Conservation (phyloP, 2,329 filamentous ascomycete genomes). For the Aspergillus pseudotamarii region DNA sequence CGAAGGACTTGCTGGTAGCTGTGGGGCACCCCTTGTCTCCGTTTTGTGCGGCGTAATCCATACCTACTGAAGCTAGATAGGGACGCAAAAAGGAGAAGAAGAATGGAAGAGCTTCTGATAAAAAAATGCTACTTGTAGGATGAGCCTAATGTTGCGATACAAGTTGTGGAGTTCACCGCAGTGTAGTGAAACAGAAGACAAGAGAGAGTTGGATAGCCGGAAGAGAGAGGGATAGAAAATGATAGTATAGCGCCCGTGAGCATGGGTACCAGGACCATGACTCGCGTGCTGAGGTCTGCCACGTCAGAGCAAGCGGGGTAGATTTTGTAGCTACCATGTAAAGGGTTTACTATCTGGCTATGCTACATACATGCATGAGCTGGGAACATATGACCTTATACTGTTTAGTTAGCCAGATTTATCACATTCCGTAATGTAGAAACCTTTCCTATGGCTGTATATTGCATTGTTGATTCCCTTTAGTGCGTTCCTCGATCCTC, state of each 20-base stretch:
- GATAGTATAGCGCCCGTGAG: not conserved
- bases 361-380: not conserved
- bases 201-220: not conserved
- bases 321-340: not conserved
- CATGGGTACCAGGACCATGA: not conserved
- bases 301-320: not conserved
- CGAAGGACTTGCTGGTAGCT: not conserved
- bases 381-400: not conserved
- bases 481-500: no score
- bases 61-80: not conserved
- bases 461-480: no score
- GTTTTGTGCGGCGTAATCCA: not conserved
- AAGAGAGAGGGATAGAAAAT: not conserved
- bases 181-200: not conserved
- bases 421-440: no score
- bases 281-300: not conserved
- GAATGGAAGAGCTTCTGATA: not conserved
- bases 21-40: not conserved
- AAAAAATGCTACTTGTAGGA: not conserved
- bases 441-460: no score
- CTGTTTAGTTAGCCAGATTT: fast-evolving
- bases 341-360: not conserved
- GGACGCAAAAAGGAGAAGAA: not conserved
- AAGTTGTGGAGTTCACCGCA: not conserved
- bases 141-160: not conserved